These are phyloP conservation scores for Solanum hybrid DNA, from an alignment of 305 asterid species.

Conservation along the genomic window DNA sequence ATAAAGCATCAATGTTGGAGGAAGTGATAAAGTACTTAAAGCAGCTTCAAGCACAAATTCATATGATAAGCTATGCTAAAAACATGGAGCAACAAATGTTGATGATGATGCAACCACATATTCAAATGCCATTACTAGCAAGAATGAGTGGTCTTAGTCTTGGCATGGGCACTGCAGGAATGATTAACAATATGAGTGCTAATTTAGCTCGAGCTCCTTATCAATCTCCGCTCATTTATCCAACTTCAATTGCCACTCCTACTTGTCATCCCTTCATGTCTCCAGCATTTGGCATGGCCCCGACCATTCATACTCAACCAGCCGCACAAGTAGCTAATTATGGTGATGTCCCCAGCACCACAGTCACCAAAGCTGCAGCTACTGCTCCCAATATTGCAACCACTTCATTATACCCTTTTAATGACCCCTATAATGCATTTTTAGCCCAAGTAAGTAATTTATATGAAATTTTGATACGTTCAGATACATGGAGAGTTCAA, in stretches of 20 bases:
- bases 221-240: not conserved
- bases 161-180: constrained; percentile 7
- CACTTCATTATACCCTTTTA: constrained; percentile 14
- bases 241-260: constrained; percentile 11
- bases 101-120: constrained; percentile 53
- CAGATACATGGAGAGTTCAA: not conserved
- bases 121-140: constrained; percentile 52
- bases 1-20: constrained; percentile 75
- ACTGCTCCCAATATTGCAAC: not conserved
- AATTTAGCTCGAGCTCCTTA: constrained; percentile 11
- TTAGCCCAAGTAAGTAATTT: constrained; percentile 40
- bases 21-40: constrained; percentile 67
- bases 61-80: constrained; percentile 42
- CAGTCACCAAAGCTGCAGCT: not conserved
- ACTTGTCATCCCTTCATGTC: constrained; percentile 22
- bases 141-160: constrained; percentile 24
- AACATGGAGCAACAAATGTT: constrained; percentile 27
- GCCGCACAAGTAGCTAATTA: not conserved
- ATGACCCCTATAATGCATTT: constrained; percentile 29
- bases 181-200: constrained; percentile 25
- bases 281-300: constrained; percentile 22
- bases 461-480: not conserved
- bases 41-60: constrained; percentile 58
- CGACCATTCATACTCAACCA: not conserved
- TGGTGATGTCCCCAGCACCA: not conserved